Base-by-base conservation (phyloP, 148 eudicot genomes). In the Fagopyrum esculentum region DNA sequence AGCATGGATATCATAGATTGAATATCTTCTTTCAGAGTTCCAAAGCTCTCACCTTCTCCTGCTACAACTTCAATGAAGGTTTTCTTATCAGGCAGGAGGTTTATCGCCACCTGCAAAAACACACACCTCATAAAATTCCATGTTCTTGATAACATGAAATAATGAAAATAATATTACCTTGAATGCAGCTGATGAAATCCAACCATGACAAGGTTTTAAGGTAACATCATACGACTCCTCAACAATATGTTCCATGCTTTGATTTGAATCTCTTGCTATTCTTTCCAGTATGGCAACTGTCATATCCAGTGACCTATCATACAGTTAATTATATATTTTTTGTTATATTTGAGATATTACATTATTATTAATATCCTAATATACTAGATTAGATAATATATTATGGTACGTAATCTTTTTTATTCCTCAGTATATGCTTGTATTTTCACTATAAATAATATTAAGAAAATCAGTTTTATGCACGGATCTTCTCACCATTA, bases 131-230 rank as follows among this genome's bases (percentile, higher is more conserved):
- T 26, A 29, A 11, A 63, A 63, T 0, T 16, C 40, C 40, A 1
- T 6, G 44, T 26, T 61, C 13, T 29, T 4, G n/a, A 2, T 29
- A 4, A 3, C 22, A 59, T 59, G 4, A 22, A 16, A 35, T 35
- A 35, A 35, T 35, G 40, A 35, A 35, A 35, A 35, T 35, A 35
- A 35, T 35, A 1, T 82, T 87, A 92, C 98, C 84, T 78, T 87
- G 64, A 80, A 91, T 48, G 98, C 97, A 43, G 98, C 83, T 3
- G 90, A 81, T 50, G 97, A 86, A 80, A 93, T 93, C 98, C 98
- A 93, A 49, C 98, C 97, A 85, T 93, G 98, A 97, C 97, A 93
- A 75, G 97, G 97, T 56, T 84, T 91, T n/a, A 93, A 78, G 44
- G 89, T 85, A 61, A 74, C 72, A 52, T 78, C 83, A 44, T 93